Evolutionary conservation across 495 filamentous ascomycete genomes (phyloP).

Genomic region (Clavariopsis aquatica): DNA sequence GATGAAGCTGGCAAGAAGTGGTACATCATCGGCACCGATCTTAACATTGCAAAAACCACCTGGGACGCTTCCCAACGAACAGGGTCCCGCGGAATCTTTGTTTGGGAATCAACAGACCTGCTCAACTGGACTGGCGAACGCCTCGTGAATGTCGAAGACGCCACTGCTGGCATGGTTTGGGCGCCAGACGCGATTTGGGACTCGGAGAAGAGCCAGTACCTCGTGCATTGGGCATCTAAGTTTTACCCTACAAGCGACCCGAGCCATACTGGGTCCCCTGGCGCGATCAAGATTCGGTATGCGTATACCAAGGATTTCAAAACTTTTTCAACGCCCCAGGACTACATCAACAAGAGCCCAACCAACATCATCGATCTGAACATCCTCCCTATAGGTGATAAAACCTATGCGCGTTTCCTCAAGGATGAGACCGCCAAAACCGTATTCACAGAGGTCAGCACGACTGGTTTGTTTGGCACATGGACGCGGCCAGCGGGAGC

Average conservation of each 20-base stretch:
- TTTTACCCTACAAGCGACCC: constrained; percentile 40
- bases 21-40: constrained; percentile 58
- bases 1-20: constrained; percentile 54
- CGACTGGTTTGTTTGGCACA: constrained; percentile 53
- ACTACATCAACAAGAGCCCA: constrained; percentile 36
- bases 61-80: constrained; percentile 56
- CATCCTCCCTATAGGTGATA: constrained; percentile 44
- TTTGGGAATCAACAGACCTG: constrained; percentile 57
- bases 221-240: constrained; percentile 58
- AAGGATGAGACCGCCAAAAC: constrained; percentile 56
- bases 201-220: constrained; percentile 51
- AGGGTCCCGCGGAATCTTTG: constrained; percentile 53
- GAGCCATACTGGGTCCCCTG: constrained; percentile 21
- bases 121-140: constrained; percentile 53
- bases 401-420: constrained; percentile 53
- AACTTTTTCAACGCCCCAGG: neutral
- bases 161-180: constrained; percentile 58
- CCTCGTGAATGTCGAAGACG: constrained; percentile 50
- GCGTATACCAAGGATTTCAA: constrained; percentile 34
- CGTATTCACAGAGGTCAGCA: constrained; percentile 52
- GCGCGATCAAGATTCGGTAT: constrained; percentile 25
- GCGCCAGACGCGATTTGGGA: constrained; percentile 58
- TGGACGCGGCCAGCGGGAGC: constrained; percentile 53
- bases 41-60: constrained; percentile 54
- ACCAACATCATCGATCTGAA: constrained; percentile 44